Evolutionary conservation across 257 asterid genomes (phyloP), one percentile per base, ranked within the genome.

Genomic region (Gentiana straminea): DNA sequence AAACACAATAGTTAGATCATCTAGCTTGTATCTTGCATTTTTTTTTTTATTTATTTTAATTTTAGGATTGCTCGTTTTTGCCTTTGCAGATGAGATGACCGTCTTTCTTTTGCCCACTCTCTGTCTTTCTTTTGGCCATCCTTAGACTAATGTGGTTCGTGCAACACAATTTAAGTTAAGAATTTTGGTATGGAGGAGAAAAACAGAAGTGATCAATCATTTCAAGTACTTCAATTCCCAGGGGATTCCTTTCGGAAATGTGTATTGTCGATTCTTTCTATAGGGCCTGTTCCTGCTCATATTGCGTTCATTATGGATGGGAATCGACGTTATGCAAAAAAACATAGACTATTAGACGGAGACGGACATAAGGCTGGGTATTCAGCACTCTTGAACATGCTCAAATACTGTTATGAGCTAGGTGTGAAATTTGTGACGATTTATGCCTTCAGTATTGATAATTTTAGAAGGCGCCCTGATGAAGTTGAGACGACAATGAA

Each of bases 271-370:
- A 52, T 84, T 58, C 84, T 88, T 51, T 75, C 75, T 2, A 63
- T 64, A 12, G 96, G 95, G 51, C 81, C 82, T 24, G 45, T 80
- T 59, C 95, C 95, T 24, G 59, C 57, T 13, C 96, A 84, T 55
- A 69, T 88, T 53, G 96, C 94, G 2, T 88, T 87, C 58, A 77
- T 87, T 61, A 84, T 87, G 89, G 96, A 87, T 56, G 94, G 96
- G 34, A 87, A 84, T 58, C 84, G 96, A 58, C 77, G 94, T 64
- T 87, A 73, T 44, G 79, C 93, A 12, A 84, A 80, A 84, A 77
- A 72, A 59, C 64, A 52, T 35, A 78, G 75, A 55, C 62, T 84
- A 48, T 55, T 68, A 69, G 80, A 69, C 51, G 94, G 90, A 47
- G 47, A 64, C 33, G 94, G 96, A 57, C 92, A 87, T 55, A 73